Base-by-base conservation (phyloP, 1,139 yeast species). In the Yamadazyma dushanensis region DNA sequence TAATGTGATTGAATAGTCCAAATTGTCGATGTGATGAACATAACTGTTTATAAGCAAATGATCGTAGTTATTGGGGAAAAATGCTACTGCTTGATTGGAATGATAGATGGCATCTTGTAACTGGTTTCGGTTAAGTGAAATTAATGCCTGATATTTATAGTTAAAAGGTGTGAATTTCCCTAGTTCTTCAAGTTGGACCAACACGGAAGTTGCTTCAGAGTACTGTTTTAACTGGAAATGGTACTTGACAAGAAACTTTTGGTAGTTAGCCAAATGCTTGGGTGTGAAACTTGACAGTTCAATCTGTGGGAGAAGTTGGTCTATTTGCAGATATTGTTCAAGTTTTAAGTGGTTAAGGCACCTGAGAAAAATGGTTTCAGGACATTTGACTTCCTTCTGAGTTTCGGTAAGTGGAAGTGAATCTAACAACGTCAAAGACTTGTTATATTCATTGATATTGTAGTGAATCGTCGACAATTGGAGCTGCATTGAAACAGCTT, bases 51-150 rank as follows among this genome's bases (percentile, higher is more conserved):
- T 5, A 8, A 26, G 20, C 6, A 26, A 19, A 11, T 32, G 22
- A 4, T 40, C 20, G 19, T 40, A 40, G 19, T 35, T 24, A 5
- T 26, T 13, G 8, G 42, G 42, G 22, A 30, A 29, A 11, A 39
- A 39, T 6, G 26, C 14, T 10, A 39, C 29, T 11, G 37, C 13
- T 14, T 24, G 35, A n/a, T 25, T 18, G 13, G 37, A 31, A 11
- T 22, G 19, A 11, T 20, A 16, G 5, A 16, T 16, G 8, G 42
- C 42, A 11, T 23, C 31, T 23, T 23, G 29, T 19, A 10, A 23
- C 8, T 35, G 15, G 4, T 34, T 16, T 8, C 25, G 15, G 21
- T 36, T 34, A 9, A 43, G 8, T 10, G 32, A 30, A 2, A 32
- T 13, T 8, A 45, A 24, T 10, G 38, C 32, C 13, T 36, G 26